Conservation (phyloP, 2,329 filamentous ascomycete species). For the Aureobasidium sp. region DNA sequence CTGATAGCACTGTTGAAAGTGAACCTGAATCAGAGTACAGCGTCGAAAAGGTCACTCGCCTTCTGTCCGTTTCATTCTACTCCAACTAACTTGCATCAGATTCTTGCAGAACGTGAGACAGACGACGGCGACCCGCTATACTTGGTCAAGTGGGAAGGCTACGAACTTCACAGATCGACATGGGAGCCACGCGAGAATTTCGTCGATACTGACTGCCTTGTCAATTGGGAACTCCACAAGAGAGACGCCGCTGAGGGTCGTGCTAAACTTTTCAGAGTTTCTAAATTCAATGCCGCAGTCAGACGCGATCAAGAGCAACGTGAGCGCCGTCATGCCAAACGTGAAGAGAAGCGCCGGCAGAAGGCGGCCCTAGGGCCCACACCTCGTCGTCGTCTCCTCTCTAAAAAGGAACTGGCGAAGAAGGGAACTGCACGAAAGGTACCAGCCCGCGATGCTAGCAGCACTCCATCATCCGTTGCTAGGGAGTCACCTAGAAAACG, state of each 20-base stretch:
- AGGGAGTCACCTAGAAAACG: background rate
- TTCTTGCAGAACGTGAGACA: conserved; percentile 22
- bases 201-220: background rate
- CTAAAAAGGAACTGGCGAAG: conserved; percentile 10
- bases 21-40: conserved; percentile 23
- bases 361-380: conserved; percentile 17
- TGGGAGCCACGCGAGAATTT: conserved; percentile 25
- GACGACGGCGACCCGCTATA: background rate
- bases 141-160: conserved; percentile 28
- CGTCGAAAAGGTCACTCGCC: conserved; percentile 23
- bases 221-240: conserved; percentile 22
- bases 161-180: conserved; percentile 22
- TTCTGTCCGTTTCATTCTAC: too few relatives aligned
- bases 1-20: conserved; percentile 20
- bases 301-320: conserved; percentile 14
- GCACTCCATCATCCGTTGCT: background rate
- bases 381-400: background rate
- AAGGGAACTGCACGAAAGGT: conserved; percentile 1
- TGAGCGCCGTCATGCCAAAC: conserved; percentile 17
- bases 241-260: conserved; percentile 17
- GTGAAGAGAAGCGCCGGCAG: conserved; percentile 23
- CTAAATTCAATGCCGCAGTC: conserved; percentile 20
- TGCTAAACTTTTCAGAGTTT: conserved; percentile 22
- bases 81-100: background rate
- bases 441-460: background rate